A percentile compares a stretch with the other conserved stretches of the same genome.
Conservation (phyloP, 345 rosid species). For the Chamaenerion angustifolium region DNA sequence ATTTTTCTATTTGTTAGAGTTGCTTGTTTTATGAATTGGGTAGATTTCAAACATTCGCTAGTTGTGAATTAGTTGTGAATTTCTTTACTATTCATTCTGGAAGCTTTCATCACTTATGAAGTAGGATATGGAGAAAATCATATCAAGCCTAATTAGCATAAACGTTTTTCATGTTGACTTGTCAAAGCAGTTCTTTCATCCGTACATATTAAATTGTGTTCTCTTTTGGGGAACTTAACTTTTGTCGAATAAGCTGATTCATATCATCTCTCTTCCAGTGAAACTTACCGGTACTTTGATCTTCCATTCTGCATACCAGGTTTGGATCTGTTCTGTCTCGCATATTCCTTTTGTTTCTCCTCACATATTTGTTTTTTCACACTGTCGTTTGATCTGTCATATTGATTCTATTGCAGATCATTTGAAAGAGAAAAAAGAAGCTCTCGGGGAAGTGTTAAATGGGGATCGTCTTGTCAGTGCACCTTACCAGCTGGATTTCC, state of each 20-base stretch:
- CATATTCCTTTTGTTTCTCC: neutral
- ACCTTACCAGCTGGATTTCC: constrained; percentile 8
- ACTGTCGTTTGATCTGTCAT: neutral
- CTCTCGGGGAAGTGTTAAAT: constrained; percentile 14
- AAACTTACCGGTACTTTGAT: constrained; percentile 77
- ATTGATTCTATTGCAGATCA: constrained; percentile 3
- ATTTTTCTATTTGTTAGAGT: no score
- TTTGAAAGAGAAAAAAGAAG: constrained; percentile 10
- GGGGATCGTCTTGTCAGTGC: constrained; percentile 14
- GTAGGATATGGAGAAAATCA: no score
- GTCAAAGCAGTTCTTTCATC: neutral
- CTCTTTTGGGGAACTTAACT: neutral
- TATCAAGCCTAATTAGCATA: no score
- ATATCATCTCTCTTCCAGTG: constrained; percentile 30
- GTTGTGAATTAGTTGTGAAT: no score
- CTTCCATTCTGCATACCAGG: constrained; percentile 72
- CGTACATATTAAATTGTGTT: neutral
- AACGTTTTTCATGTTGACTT: no score
- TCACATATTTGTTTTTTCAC: neutral
- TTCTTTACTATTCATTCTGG: no score
- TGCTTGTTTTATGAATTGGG: no score
- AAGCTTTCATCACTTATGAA: no score
- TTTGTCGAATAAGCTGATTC: constrained; percentile 3
- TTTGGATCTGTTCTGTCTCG: constrained; percentile 8
- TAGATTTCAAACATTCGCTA: no score